Evolutionary conservation across 352 stramenopile genomes (phyloP), one percentile per base, ranked within the genome.

Genomic region (Globisporangium cylindrosporum): DNA sequence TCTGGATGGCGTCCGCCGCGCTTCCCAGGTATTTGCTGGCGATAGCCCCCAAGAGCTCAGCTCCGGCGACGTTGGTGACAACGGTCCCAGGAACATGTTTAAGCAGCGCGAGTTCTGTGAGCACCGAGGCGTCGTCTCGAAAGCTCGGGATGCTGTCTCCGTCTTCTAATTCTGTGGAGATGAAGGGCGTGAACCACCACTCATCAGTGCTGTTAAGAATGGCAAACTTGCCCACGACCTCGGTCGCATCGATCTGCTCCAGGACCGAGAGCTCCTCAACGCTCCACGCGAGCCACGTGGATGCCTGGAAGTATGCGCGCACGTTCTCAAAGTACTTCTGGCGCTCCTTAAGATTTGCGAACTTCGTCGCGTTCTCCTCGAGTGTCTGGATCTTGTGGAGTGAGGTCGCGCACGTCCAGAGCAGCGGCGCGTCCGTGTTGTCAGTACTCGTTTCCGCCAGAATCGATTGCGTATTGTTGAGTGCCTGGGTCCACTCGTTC

Each of bases 301-400:
- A 59, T 0, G 53, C 25, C 20, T 59, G 53, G 14, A 59, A 59
- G 53, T 38, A 38, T 15, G 9, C 53, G 25, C 25, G 53, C 53
- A 59, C 53, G 15, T 25, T 38, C 2, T 29, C 53, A 59, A 59
- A 59, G 53, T 59, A 59, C 53, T 59, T 29, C 3, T 56, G 49
- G 24, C 24, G 14, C 14, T 32, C 12, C 24, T 59, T 14, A 7
- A 38, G 53, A 59, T 38, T 25, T n/a, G 53, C 25, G 53, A 59
- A 25, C 53, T 32, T 59, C 6, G 25, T 32, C 25, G 25, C 15
- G 53, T 38, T 59, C 14, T 59, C 36, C 15, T 59, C 53, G 24
- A 59, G 53, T 8, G 25, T 32, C 20, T 59, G 53, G 53, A 59
- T 59, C 6, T 32, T 25, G 14, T 34, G 34, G 15, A 59, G 29